Evolutionary conservation across 306 rosid species (phyloP).

Genomic region (Echinosophora koreensis): DNA sequence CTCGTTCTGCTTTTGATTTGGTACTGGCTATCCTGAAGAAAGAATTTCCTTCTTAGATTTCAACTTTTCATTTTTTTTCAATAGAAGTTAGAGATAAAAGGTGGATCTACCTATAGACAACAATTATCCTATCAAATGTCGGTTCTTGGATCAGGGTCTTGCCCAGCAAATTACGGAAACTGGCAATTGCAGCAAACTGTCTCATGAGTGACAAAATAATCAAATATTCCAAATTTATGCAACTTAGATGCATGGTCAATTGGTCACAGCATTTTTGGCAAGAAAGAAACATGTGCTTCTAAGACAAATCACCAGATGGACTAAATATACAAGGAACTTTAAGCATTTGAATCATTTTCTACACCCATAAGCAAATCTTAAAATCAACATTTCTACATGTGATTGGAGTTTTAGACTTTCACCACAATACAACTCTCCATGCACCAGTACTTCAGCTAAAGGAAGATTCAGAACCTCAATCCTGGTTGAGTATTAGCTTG

Average conservation of each 20-base stretch:
- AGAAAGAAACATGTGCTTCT: slow-evolving; percentile 38
- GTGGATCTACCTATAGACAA: slow-evolving; percentile 80
- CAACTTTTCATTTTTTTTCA: slow-evolving; percentile 31
- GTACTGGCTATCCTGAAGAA: slow-evolving; percentile 71
- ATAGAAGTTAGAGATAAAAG: slow-evolving; percentile 34
- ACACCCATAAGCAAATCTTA: slow-evolving; percentile 12
- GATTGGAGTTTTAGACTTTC: slow-evolving; percentile 25
- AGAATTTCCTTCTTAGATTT: slow-evolving; percentile 51
- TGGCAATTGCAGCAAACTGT: slow-evolving; percentile 54
- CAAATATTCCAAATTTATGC: slow-evolving; percentile 28
- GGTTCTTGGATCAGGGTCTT: slow-evolving; percentile 93
- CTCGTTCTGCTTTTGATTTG: slow-evolving; percentile 65
- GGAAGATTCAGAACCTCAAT: slow-evolving; percentile 21
- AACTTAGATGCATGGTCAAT: slow-evolving; percentile 31
- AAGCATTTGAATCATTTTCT: slow-evolving; percentile 15
- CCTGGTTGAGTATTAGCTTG: slow-evolving; percentile 26
- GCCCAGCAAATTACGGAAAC: slow-evolving; percentile 67
- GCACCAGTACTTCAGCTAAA: slow-evolving; percentile 28
- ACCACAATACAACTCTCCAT: not conserved
- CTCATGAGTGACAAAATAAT: slow-evolving; percentile 25
- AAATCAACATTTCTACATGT: slow-evolving; percentile 9
- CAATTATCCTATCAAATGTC: slow-evolving; percentile 93
- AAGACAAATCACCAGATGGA: slow-evolving; percentile 17
- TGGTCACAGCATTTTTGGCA: slow-evolving; percentile 4
- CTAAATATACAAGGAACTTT: slow-evolving; percentile 29